Percentiles rank a stretch among this genome's conserved stretches.
phyloP scores from a whole-genome alignment of 495 filamentous ascomycete species.

The Podospora pseudoanserina region DNA sequence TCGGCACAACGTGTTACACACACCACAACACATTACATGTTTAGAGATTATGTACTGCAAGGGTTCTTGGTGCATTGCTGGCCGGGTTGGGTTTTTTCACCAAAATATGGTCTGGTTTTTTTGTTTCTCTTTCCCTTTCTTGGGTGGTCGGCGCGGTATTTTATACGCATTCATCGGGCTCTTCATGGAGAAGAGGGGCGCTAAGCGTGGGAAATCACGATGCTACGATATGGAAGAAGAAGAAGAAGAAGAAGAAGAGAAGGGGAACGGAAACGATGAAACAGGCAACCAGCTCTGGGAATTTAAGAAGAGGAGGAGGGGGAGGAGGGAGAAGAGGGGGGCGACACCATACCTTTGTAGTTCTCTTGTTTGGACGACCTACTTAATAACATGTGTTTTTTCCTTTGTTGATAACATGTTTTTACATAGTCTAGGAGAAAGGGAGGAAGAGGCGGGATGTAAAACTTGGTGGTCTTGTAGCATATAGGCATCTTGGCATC shows the following conservation, averaged over 20 bases:
- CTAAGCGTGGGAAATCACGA: slow-evolving; percentile 10
- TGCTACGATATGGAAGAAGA: slow-evolving; percentile 5
- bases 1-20: not conserved
- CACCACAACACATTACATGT: not conserved
- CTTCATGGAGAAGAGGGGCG: not conserved
- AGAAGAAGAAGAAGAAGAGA: not conserved
- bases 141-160: not conserved
- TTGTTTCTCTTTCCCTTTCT: not conserved
- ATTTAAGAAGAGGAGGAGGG: slow-evolving; percentile 8
- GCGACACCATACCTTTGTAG: slow-evolving; percentile 13
- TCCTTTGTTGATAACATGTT: slow-evolving; percentile 18
- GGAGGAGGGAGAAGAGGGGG: not conserved
- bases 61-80: slow-evolving; percentile 1
- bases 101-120: not conserved
- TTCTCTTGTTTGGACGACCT: slow-evolving; percentile 3
- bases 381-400: slow-evolving; percentile 12
- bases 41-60: slow-evolving; percentile 3
- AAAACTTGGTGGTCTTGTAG: not conserved
- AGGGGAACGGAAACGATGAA: slow-evolving; percentile 7
- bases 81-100: not conserved
- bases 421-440: not conserved
- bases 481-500: not conserved
- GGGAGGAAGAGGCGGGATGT: not conserved
- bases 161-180: slow-evolving; percentile 9
- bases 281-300: not conserved